Evolutionary conservation across 208 protist species (phyloP).

Genomic region (Crithidia brevicula): DNA sequence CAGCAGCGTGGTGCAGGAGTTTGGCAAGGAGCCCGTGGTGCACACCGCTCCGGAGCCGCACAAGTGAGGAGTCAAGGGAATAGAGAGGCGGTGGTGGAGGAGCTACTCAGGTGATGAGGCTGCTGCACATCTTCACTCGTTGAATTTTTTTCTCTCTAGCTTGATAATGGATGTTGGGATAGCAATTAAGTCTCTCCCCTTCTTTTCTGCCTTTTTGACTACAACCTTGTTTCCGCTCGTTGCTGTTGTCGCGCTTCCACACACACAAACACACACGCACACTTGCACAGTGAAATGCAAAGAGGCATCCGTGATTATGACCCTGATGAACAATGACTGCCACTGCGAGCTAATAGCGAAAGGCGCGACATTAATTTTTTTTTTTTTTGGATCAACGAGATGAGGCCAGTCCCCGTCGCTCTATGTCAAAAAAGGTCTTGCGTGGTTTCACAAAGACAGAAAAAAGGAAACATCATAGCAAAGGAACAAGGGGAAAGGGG

Average conservation of each 20-base stretch:
- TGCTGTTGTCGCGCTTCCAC: neutral
- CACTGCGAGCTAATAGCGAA: too few species aligned
- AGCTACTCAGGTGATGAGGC: neutral
- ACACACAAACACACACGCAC: neutral
- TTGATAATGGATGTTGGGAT: neutral
- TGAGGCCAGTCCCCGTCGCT: too few species aligned
- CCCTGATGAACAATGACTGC: too few species aligned
- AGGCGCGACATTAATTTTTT: too few species aligned
- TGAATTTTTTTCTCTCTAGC: constrained; percentile 7
- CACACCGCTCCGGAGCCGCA: constrained; percentile 50
- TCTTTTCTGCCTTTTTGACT: constrained; percentile 1
- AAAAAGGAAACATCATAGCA: too few species aligned
- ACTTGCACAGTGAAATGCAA: neutral
- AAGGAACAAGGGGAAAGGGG: too few species aligned
- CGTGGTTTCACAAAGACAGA: too few species aligned
- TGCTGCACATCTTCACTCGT: neutral
- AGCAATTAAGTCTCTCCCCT: neutral
- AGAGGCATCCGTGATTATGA: too few species aligned
- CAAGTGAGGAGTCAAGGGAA: too few species aligned
- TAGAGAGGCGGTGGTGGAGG: too few species aligned
- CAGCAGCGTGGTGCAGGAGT: constrained; percentile 83
- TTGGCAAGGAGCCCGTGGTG: constrained; percentile 86
- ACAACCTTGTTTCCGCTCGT: constrained; percentile 1
- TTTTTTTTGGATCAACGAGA: too few species aligned
- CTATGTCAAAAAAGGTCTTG: too few species aligned